Percentiles rank a stretch among this genome's conserved stretches.
Evolutionary conservation across 2,329 filamentous ascomycete genomes (phyloP).

Genomic region (Penicillium sp.): DNA sequence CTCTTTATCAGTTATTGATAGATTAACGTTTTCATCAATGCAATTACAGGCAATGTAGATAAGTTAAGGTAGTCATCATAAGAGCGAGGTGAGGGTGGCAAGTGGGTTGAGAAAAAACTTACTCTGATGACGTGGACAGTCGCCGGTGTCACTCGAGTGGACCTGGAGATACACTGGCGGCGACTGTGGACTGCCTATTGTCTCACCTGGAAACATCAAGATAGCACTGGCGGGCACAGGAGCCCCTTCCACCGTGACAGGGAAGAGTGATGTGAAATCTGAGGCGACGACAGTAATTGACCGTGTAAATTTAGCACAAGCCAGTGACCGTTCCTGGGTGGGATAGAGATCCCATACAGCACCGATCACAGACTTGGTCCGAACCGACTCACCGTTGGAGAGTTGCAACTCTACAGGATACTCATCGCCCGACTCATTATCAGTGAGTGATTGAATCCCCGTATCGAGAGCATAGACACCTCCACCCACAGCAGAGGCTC

Average conservation of each 20-base stretch:
- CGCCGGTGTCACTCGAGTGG: conserved; percentile 88
- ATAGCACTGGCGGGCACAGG: conserved; percentile 69
- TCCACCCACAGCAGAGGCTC: conserved; percentile 86
- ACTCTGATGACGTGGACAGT: conserved; percentile 89
- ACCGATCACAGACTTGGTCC: conserved; percentile 38
- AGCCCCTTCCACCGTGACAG: conserved; percentile 69
- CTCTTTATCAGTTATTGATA: conserved; percentile 78
- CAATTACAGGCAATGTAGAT: conserved; percentile 99
- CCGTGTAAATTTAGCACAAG: conserved; percentile 51
- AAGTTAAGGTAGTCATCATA: conserved; percentile 85
- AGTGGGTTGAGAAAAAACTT: conserved; percentile 53
- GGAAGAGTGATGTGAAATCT: conserved; percentile 66
- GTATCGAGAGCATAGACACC: conserved; percentile 84
- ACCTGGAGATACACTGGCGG: conserved; percentile 62
- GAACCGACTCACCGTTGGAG: conserved; percentile 38
- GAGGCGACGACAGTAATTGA: conserved; percentile 70
- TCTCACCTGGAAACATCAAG: conserved; percentile 39
- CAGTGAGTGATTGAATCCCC: conserved; percentile 51
- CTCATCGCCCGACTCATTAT: conserved; percentile 16
- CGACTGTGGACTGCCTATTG: conserved; percentile 28
- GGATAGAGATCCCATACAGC: conserved; percentile 38
- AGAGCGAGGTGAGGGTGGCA: conserved; percentile 37
- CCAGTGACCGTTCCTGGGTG: conserved; percentile 10
- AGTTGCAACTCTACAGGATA: conserved; percentile 31
- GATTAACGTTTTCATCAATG: conserved; percentile 79